Evolutionary conservation across 208 protist genomes (phyloP).

Genomic region (Acanthamoeba lenticulata): DNA sequence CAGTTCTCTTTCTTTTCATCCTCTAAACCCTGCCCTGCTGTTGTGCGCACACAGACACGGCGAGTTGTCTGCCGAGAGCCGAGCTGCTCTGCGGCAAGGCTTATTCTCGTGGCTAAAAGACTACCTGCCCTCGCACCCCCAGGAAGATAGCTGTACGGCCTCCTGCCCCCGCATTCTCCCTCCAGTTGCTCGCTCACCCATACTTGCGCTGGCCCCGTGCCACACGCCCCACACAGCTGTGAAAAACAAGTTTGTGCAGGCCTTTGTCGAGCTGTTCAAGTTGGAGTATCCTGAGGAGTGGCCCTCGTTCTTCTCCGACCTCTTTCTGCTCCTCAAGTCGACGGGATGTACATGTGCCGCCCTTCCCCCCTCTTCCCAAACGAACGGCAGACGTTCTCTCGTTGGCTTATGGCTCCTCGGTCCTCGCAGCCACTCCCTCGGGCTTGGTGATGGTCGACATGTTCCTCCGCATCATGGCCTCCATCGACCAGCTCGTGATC

Average conservation of each 20-base stretch:
- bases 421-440: not conserved
- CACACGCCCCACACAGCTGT: conserved; percentile 1
- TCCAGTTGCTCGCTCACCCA: too few species aligned
- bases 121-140: conserved; percentile 14
- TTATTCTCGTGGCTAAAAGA: conserved; percentile 67
- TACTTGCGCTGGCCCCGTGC: not conserved
- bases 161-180: not conserved
- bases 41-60: not conserved
- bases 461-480: conserved; percentile 73
- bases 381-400: not conserved
- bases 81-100: not conserved
- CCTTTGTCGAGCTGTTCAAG: conserved; percentile 76
- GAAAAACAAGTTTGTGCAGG: conserved; percentile 79
- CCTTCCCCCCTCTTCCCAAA: not conserved
- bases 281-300: conserved; percentile 75
- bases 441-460: conserved; percentile 67
- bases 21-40: not conserved
- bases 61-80: not conserved
- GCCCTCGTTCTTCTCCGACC: conserved; percentile 69
- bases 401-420: not conserved
- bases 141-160: conserved; percentile 61
- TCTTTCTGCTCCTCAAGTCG: conserved; percentile 2
- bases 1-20: not conserved
- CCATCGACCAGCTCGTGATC: conserved; percentile 76
- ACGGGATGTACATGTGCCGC: not conserved